Conservation (phyloP, 2,329 filamentous ascomycete genomes). For the Trichoderma gracile region DNA sequence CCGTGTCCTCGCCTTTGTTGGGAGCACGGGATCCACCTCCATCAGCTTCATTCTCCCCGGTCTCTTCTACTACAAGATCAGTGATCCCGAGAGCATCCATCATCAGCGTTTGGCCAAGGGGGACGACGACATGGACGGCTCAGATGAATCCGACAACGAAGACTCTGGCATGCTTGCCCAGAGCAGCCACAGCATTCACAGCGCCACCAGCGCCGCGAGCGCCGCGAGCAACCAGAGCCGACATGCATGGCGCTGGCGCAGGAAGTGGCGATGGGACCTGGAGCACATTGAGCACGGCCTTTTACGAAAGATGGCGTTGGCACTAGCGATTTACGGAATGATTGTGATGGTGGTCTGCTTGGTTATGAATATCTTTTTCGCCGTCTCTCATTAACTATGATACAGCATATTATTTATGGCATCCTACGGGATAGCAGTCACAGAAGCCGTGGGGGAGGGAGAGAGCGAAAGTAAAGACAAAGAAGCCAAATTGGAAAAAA, state of each 20-base stretch:
- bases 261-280: slow-evolving; percentile 60
- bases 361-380: slow-evolving; percentile 80
- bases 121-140: slow-evolving; percentile 78
- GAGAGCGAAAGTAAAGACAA: background rate
- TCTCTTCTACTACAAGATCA: slow-evolving; percentile 98
- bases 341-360: slow-evolving; percentile 89
- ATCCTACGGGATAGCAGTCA: background rate
- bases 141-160: slow-evolving; percentile 52
- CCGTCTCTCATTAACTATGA: slow-evolving; percentile 57
- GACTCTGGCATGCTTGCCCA: slow-evolving; percentile 47
- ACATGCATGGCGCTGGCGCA: slow-evolving; percentile 53
- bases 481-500: too few species aligned
- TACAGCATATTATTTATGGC: too few species aligned
- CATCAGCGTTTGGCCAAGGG: slow-evolving; percentile 88
- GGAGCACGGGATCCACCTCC: slow-evolving; percentile 88
- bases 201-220: slow-evolving; percentile 44
- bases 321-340: slow-evolving; percentile 77
- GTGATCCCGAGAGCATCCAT: slow-evolving; percentile 79
- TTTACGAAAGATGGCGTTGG: slow-evolving; percentile 73
- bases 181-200: slow-evolving; percentile 49
- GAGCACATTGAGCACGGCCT: slow-evolving; percentile 63
- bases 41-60: slow-evolving; percentile 97
- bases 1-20: slow-evolving; percentile 90
- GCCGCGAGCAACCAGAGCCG: slow-evolving; percentile 36
- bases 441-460: background rate